A percentile compares a stretch with the other conserved stretches of the same genome.
phyloP scores from a whole-genome alignment of 1,139 yeast genomes.

The Magnusiomyces suaveolens region DNA sequence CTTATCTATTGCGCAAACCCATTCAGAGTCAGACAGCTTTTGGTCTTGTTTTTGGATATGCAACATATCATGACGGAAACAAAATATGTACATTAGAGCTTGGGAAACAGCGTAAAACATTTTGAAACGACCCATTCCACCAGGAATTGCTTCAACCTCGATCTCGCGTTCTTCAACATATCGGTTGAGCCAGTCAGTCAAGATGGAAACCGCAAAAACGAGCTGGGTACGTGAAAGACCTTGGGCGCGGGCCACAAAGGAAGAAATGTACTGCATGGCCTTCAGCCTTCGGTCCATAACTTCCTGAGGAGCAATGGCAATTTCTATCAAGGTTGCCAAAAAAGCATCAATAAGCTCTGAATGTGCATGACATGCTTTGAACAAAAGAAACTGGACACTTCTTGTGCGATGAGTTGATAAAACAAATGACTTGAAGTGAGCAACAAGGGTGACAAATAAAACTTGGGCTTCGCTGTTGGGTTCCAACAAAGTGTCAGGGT shows the following conservation, averaged over 20 bases:
- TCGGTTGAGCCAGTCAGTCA: slow-evolving; percentile 73
- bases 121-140: slow-evolving; percentile 49
- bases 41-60: neutral
- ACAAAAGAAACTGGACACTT: slow-evolving; percentile 76
- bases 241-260: slow-evolving; percentile 84
- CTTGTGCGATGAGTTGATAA: slow-evolving; percentile 90
- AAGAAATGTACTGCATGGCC: slow-evolving; percentile 84
- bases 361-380: slow-evolving; percentile 73
- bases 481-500: slow-evolving; percentile 31
- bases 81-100: slow-evolving; percentile 80
- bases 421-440: slow-evolving; percentile 71
- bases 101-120: slow-evolving; percentile 91
- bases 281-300: slow-evolving; percentile 68
- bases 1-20: slow-evolving; percentile 81
- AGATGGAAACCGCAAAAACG: slow-evolving; percentile 65
- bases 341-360: slow-evolving; percentile 79
- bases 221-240: slow-evolving; percentile 62
- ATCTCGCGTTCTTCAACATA: slow-evolving; percentile 74
- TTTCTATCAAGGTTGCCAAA: slow-evolving; percentile 70
- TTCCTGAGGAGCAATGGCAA: slow-evolving; percentile 62
- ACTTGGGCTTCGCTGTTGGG: slow-evolving; percentile 57
- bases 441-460: slow-evolving; percentile 64
- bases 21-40: slow-evolving; percentile 28
- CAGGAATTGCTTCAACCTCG: slow-evolving; percentile 51
- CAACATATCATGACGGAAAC: slow-evolving; percentile 67